Evolutionary conservation across 1,284 basidiomycete genomes (phyloP).

Genomic region (Gomphus bonarii): DNA sequence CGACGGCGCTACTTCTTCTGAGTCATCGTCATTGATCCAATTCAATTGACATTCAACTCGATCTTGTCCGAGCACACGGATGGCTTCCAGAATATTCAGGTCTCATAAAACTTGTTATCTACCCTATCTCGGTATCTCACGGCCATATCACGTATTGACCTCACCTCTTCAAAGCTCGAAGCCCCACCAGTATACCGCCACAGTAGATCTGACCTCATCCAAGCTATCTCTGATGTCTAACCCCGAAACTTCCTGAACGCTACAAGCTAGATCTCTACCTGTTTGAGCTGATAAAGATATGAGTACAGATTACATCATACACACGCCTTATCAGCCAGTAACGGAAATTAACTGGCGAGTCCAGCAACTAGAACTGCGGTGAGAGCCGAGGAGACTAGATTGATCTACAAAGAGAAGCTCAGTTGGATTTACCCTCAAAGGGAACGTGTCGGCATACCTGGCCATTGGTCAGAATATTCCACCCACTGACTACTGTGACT

Average conservation of each 20-base stretch:
- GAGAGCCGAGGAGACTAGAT: slow-evolving; percentile 32
- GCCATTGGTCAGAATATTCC: slow-evolving; percentile 72
- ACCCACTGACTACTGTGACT: slow-evolving; percentile 56
- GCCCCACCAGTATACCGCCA: no score
- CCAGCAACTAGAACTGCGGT: slow-evolving; percentile 28
- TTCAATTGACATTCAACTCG: background rate
- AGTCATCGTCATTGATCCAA: background rate
- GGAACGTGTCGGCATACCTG: slow-evolving; percentile 35
- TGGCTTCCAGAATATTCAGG: no score
- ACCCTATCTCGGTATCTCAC: no score
- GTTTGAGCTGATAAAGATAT: background rate
- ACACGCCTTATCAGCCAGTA: background rate
- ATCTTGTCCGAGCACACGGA: no score
- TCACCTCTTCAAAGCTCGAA: no score
- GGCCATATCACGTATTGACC: no score
- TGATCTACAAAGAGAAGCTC: slow-evolving; percentile 24
- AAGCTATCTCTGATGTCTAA: no score
- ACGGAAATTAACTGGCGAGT: background rate
- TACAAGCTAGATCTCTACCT: background rate
- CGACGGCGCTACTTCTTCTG: background rate
- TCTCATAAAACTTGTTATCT: no score
- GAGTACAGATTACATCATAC: background rate
- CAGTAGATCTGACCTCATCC: no score
- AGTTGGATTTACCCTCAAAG: background rate
- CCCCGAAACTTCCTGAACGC: background rate